Base-by-base conservation (phyloP, 495 filamentous ascomycete species). In the Xylaria curta region DNA sequence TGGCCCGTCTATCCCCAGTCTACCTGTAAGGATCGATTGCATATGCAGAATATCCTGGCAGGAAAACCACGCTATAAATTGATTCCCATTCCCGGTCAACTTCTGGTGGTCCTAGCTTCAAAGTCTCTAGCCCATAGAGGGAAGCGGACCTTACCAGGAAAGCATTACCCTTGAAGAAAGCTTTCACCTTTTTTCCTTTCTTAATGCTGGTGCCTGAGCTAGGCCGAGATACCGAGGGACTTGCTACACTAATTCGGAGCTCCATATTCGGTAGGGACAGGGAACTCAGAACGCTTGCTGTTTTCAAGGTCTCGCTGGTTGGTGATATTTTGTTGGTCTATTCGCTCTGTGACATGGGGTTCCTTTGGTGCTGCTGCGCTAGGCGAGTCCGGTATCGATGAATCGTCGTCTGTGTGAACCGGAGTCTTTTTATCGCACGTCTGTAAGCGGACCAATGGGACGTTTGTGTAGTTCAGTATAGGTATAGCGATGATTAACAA, bases 11-110 rank as follows among this genome's bases (percentile, higher is more conserved):
- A 58, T 42, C 44, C 56, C 38, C 58, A 10, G 19, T n/a, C 31
- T 31, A 2, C 64, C 64, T 40, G 59, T 72, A 63, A 47, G 74
- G 74, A 76, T 78, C 76, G 70, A 54, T 58, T 66, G 31, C 63
- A 72, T 59, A 66, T 71, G 68, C 59, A 68, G 68, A 74, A 73
- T 73, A 72, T 64, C 76, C 74, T 71, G 74, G 72, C 38, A 42
- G 21, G 4, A 2, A 42, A n/a, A 44, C 26, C 15, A 63, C 12
- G 38, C 60, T 63, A 63, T 63, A 70, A 31, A 44, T 28, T 49
- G 42, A 47, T n/a, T 49, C 38, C n/a, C 36, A 63, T 44, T 44
- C 36, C 38, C 38, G 24, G 60, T 17, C 38, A 5, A 28, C 38
- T 31, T n/a, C 58, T 21, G 58, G 8, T 60, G 59, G 59, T 28